These are phyloP conservation scores for Kwoniella pini DNA, from an alignment of 768 basidiomycete species.

Conservation along the genomic window DNA sequence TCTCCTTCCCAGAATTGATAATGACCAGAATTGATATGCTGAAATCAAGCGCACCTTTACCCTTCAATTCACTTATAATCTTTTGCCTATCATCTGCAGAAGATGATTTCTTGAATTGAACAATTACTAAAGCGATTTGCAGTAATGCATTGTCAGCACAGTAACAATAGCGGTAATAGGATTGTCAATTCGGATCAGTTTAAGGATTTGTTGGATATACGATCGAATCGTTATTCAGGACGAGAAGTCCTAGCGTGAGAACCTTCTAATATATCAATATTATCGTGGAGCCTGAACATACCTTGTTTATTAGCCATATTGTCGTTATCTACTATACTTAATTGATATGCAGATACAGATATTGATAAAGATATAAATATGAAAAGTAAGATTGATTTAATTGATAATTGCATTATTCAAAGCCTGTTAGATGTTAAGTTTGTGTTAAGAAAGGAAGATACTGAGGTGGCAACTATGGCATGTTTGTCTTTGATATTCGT, in stretches of 20 bases:
- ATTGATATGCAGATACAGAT: slow-evolving; percentile 4
- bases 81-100: slow-evolving; percentile 38
- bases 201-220: not conserved
- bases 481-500: not conserved
- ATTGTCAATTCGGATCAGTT: not conserved
- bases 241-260: not conserved
- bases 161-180: not conserved
- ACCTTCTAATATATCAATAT: too few relatives aligned
- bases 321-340: slow-evolving; percentile 5
- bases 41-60: slow-evolving; percentile 26
- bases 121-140: slow-evolving; percentile 27
- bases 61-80: slow-evolving; percentile 31
- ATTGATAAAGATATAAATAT: not conserved
- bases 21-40: not conserved
- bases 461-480: not conserved
- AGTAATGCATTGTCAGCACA: too few relatives aligned
- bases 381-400: slow-evolving; percentile 12
- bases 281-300: slow-evolving; percentile 4
- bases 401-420: slow-evolving; percentile 16
- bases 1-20: too few relatives aligned
- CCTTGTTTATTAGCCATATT: slow-evolving; percentile 30
- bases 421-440: not conserved
- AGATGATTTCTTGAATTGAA: slow-evolving; percentile 43
- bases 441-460: not conserved
- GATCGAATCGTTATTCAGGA: not conserved